phyloP scores from a whole-genome alignment of 2,329 filamentous ascomycete genomes.

The Ophioceras dolichostomum region DNA sequence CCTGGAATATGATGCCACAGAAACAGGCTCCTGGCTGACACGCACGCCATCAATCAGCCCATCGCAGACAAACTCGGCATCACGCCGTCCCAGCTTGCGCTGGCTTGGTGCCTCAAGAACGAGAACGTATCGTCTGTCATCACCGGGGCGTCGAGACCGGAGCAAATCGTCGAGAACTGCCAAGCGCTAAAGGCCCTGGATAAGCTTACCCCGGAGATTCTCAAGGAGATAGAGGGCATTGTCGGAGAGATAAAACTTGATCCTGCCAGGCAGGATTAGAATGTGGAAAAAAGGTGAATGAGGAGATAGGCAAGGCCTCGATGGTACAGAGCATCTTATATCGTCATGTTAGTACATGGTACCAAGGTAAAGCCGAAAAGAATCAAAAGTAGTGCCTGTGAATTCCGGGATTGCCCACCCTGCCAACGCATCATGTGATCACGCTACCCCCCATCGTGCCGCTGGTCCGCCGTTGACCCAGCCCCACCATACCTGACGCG shows the following conservation, averaged over 20 bases:
- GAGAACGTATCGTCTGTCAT: constrained; percentile 49
- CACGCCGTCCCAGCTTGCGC: constrained; percentile 40
- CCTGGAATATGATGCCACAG: too few relatives aligned
- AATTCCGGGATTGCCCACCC: background rate
- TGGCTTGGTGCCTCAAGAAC: constrained; percentile 53
- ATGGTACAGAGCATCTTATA: too few relatives aligned
- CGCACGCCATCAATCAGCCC: constrained; percentile 35
- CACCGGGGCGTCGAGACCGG: constrained; percentile 44
- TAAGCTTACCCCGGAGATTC: constrained; percentile 44
- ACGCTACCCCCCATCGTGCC: background rate
- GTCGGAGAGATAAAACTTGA: constrained; percentile 22
- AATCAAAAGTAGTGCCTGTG: background rate
- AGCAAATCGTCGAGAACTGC: constrained; percentile 49
- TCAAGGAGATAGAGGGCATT: constrained; percentile 47
- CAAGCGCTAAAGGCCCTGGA: constrained; percentile 38
- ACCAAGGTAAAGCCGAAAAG: background rate
- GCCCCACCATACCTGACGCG: background rate
- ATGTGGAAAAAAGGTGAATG: background rate
- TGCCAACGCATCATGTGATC: background rate
- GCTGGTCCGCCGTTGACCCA: background rate
- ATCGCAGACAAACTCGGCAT: constrained; percentile 54
- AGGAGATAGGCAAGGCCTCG: too few relatives aligned
- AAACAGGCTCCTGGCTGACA: too few relatives aligned
- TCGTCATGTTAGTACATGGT: background rate
- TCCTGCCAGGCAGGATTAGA: constrained; percentile 13